A percentile compares a stretch with the other conserved stretches of the same genome.
Conservation (phyloP, 495 filamentous ascomycete genomes). For the Penicillium samsonianum region DNA sequence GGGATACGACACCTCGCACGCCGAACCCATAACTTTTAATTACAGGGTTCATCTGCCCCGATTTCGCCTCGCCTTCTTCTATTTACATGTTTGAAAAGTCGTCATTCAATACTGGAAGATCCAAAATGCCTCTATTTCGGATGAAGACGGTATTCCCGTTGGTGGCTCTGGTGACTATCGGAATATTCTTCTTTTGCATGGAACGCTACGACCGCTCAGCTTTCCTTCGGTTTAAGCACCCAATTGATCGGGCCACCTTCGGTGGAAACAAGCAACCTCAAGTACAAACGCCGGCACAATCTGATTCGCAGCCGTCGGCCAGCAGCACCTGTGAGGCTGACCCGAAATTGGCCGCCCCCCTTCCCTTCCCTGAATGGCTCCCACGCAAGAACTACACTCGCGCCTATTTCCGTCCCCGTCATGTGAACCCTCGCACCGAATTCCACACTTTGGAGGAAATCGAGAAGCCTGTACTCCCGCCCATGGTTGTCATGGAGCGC, state of each 20-base stretch:
- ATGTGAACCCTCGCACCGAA: conserved; percentile 40
- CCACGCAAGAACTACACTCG: conserved; percentile 53
- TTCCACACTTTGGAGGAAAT: conserved; percentile 48
- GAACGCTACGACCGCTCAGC: conserved; percentile 48
- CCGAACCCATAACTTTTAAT: conserved; percentile 17
- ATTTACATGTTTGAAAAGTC: conserved; percentile 45
- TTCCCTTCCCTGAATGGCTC: conserved; percentile 49
- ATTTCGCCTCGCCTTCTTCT: conserved; percentile 12
- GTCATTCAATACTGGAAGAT: conserved; percentile 23
- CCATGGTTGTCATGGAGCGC: conserved; percentile 49
- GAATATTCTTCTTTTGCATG: conserved; percentile 49
- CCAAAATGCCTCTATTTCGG: conserved; percentile 49
- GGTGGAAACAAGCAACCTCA: conserved; percentile 16
- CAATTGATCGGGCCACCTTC: conserved; percentile 33
- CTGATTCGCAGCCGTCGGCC: conserved; percentile 17
- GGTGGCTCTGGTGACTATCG: conserved; percentile 46
- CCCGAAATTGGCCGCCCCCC: conserved; percentile 38
- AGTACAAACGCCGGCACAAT: conserved; percentile 25
- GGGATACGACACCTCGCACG: conserved; percentile 21
- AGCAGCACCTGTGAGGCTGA: conserved; percentile 39
- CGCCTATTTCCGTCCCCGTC: conserved; percentile 47
- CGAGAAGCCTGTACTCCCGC: conserved; percentile 44
- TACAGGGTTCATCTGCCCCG: conserved; percentile 1
- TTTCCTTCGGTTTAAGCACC: conserved; percentile 44
- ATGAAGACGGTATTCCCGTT: conserved; percentile 49